Base-by-base conservation (phyloP, 2,329 filamentous ascomycete genomes). In the Akanthomyces muscarius region DNA sequence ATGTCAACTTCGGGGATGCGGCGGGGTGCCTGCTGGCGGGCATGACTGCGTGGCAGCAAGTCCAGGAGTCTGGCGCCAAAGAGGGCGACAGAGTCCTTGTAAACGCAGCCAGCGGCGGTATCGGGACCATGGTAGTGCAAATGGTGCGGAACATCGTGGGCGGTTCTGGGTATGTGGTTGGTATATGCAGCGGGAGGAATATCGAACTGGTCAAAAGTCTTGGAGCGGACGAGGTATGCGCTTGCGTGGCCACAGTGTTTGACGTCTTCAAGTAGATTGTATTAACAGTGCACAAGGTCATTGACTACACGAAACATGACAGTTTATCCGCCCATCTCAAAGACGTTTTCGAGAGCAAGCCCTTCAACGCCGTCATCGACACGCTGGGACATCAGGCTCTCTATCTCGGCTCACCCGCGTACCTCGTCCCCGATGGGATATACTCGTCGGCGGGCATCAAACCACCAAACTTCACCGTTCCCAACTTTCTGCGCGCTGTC, bases 61-160 rank as follows among this genome's bases (percentile, higher is more conserved):
- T 80, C 0, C 69, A 69, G 11, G 71, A 76, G 23, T 77, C 78
- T 3, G 74, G 71, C 1, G 71, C 75, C 64, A 71, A 74, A 66
- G 66, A 66, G 30, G 76, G 80, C 0, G 71, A 76, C 44, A 70
- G 74, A 2, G 78, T 83, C 42, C 66, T 84, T 53, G 71, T 83
- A 4, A 81, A 83, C 65, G 81, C 80, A 4, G 82, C 79, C 23
- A 82, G 80, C 66, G 81, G 81, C 0, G 81, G 80, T 14, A 78
- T 84, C 6, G 81, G 81, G 14, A 74, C 75, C 23, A 67, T 83
- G 56, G 71, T 76, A 1, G 70, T 82, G 53, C 81, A 84, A 70
- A 75, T 81, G 72, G 72, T 69, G 51, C 72, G 72, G 16, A 70
- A 67, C n/a, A 65, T 71, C 66, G 73, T 80, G 65, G 74, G 78